phyloP scores from a whole-genome alignment of 495 filamentous ascomycete species.

The Paragyromitra xinjiangensis region DNA sequence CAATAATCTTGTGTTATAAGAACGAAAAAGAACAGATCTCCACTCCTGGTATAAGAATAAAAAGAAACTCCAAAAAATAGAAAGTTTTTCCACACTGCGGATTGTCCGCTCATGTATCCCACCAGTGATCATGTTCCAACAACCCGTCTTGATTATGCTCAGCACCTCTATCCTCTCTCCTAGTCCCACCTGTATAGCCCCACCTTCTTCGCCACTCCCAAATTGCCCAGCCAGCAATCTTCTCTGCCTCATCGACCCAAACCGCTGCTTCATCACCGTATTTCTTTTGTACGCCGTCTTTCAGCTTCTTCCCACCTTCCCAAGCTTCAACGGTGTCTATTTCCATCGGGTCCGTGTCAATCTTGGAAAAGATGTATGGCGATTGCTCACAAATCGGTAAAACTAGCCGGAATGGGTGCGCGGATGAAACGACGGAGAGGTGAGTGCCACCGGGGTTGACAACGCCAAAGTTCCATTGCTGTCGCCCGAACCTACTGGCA shows the following conservation, averaged over 20 bases:
- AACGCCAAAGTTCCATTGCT: conserved; percentile 62
- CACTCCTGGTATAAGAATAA: not conserved
- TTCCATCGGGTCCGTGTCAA: conserved; percentile 59
- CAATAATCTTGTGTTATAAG: not conserved
- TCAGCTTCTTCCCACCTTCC: conserved; percentile 56
- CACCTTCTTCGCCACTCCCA: conserved; percentile 61
- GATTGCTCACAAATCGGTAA: conserved; percentile 60
- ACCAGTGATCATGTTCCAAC: conserved; percentile 51
- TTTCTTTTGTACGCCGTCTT: conserved; percentile 51
- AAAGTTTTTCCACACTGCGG: not conserved
- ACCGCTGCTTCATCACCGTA: conserved; percentile 60
- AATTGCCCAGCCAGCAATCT: conserved; percentile 62
- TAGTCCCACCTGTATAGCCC: conserved; percentile 57
- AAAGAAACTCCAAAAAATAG: not conserved
- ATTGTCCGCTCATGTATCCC: conserved; percentile 41
- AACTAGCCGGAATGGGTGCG: conserved; percentile 60
- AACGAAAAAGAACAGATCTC: not conserved
- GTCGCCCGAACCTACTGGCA: conserved; percentile 57
- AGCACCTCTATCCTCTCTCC: conserved; percentile 44
- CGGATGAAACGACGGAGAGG: conserved; percentile 60
- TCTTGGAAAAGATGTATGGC: conserved; percentile 60
- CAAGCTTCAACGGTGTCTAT: conserved; percentile 57
- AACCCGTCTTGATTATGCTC: conserved; percentile 45
- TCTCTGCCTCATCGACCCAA: conserved; percentile 62
- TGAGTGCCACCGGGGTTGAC: conserved; percentile 62